A percentile compares a stretch with the other conserved stretches of the same genome.
Conservation (phyloP, 345 rosid species). For the Euclidium syriacum region DNA sequence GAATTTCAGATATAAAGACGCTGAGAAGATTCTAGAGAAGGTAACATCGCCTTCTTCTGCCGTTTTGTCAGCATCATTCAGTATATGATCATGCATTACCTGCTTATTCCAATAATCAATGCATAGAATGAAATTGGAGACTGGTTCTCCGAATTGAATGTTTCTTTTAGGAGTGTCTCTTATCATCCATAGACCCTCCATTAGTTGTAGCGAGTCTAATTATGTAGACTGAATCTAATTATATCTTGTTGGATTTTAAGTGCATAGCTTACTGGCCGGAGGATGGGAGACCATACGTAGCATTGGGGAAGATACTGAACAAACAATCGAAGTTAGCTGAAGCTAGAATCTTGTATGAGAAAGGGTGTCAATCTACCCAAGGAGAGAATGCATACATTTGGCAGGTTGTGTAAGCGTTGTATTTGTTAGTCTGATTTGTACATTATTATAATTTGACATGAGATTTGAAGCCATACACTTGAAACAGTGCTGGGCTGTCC, state of each 20-base stretch:
- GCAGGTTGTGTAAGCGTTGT: conserved; percentile 59
- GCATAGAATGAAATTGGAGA: background rate
- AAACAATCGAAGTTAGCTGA: conserved; percentile 63
- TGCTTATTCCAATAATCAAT: background rate
- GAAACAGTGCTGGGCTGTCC: conserved; percentile 94
- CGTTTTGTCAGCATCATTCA: background rate
- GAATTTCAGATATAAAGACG: conserved; percentile 53
- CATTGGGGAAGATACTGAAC: conserved; percentile 68
- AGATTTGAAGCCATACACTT: background rate
- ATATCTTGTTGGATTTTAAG: conserved; percentile 37
- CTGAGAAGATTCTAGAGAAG: conserved; percentile 68
- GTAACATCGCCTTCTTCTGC: conserved; percentile 32
- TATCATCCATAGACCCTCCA: background rate
- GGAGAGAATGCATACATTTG: conserved; percentile 97
- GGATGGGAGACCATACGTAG: conserved; percentile 92
- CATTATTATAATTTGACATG: too few relatives aligned
- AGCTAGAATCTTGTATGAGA: conserved; percentile 73
- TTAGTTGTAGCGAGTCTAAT: background rate
- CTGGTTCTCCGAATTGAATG: background rate
- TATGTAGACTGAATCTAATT: conserved; percentile 7
- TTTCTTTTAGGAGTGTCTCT: background rate
- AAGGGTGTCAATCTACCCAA: conserved; percentile 89
- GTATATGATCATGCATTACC: conserved; percentile 1
- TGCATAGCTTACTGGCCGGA: conserved; percentile 90
- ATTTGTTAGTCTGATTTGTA: background rate